Percentiles rank a stretch among this genome's conserved stretches.
Conservation (phyloP, 768 basidiomycete genomes). For the Hysterangium stoloniferum region DNA sequence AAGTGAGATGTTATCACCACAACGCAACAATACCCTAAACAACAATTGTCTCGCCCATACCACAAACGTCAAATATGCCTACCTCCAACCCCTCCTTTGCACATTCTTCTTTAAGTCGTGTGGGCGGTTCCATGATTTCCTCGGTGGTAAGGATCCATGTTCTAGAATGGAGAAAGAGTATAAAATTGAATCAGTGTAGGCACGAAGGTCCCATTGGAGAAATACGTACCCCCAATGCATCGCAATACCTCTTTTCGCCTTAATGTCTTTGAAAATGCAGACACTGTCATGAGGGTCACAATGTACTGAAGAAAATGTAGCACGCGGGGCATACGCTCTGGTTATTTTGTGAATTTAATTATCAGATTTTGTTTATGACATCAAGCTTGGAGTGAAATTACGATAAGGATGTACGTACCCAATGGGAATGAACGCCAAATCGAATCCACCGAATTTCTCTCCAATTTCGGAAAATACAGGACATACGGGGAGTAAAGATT, state of each 20-base stretch:
- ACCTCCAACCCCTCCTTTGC: slow-evolving; percentile 43
- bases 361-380: too few species aligned
- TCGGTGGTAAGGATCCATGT: slow-evolving; percentile 49
- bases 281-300: slow-evolving; percentile 64
- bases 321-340: slow-evolving; percentile 55
- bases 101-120: slow-evolving; percentile 43
- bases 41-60: slow-evolving; percentile 49
- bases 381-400: neutral
- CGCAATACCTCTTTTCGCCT: slow-evolving; percentile 50
- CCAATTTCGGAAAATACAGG: slow-evolving; percentile 73
- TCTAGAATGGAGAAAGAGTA: slow-evolving; percentile 20
- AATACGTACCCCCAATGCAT: slow-evolving; percentile 62
- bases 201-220: slow-evolving; percentile 12
- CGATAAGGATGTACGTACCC: slow-evolving; percentile 19
- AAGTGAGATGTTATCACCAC: too few species aligned
- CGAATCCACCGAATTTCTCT: slow-evolving; percentile 50
- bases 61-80: slow-evolving; percentile 47
- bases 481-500: slow-evolving; percentile 49
- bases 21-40: too few species aligned
- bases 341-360: too few species aligned
- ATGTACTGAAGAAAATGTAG: slow-evolving; percentile 52
- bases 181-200: neutral
- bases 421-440: slow-evolving; percentile 60
- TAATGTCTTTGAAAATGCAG: slow-evolving; percentile 54
- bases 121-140: slow-evolving; percentile 54